These are phyloP conservation scores for Myochromella boudieri DNA, from an alignment of 768 basidiomycete genomes.

Conservation along the genomic window DNA sequence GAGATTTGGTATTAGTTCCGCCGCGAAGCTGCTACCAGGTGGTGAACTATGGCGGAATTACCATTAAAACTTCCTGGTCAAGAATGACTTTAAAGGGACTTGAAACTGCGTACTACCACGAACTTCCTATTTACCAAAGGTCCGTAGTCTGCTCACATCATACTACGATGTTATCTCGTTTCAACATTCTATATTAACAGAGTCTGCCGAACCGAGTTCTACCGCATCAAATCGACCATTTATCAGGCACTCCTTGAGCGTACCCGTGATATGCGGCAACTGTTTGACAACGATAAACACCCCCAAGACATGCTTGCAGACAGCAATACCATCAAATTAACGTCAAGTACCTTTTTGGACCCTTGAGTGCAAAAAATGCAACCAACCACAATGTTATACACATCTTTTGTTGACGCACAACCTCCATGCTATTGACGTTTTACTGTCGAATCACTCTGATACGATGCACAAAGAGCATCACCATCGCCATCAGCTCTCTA, in stretches of 20 bases:
- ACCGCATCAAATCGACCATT: conserved; percentile 69
- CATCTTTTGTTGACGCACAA: conserved; percentile 33
- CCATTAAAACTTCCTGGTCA: conserved; percentile 85
- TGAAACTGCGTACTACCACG: conserved; percentile 60
- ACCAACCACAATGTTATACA: conserved; percentile 34
- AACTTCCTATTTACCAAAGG: conserved; percentile 81
- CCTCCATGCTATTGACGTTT: conserved; percentile 40
- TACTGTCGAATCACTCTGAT: conserved; percentile 29
- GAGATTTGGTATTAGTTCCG: conserved; percentile 81
- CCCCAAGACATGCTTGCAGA: conserved; percentile 1
- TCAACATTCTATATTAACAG: conserved; percentile 38
- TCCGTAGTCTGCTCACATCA: conserved; percentile 26
- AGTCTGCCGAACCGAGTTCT: conserved; percentile 78
- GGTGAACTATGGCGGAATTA: conserved; percentile 76
- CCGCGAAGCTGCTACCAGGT: conserved; percentile 84
- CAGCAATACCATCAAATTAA: conserved; percentile 12
- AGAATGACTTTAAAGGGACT: conserved; percentile 74
- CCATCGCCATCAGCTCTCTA: conserved; percentile 24
- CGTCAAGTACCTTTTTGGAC: conserved; percentile 36
- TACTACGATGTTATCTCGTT: neutral
- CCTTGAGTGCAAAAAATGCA: conserved; percentile 49
- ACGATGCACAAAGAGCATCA: conserved; percentile 30
- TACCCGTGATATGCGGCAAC: conserved; percentile 22
- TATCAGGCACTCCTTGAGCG: conserved; percentile 49
- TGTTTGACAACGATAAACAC: conserved; percentile 6